Evolutionary conservation across 768 basidiomycete species (phyloP).

Genomic region (Lactarius deliciosus): DNA sequence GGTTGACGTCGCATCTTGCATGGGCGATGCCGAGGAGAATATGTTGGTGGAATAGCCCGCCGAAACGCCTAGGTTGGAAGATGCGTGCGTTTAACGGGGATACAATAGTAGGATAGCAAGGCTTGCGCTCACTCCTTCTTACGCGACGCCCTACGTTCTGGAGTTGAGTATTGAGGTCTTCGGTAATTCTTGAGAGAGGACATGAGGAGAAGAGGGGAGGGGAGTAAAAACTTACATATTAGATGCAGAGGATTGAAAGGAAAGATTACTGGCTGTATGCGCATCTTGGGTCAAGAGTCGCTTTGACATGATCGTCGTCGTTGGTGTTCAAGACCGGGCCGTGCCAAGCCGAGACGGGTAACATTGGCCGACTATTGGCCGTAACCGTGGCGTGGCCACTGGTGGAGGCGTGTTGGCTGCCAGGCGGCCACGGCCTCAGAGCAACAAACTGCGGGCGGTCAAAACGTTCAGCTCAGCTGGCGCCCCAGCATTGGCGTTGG

Average conservation of each 20-base stretch:
- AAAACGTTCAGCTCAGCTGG: slow-evolving; percentile 5
- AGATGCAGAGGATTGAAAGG: slow-evolving; percentile 9
- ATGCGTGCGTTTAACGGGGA: slow-evolving; percentile 32
- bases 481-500: slow-evolving; percentile 6
- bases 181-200: slow-evolving; percentile 39
- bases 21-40: slow-evolving; percentile 13
- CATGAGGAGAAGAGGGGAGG: background rate
- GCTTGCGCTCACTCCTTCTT: slow-evolving; percentile 53
- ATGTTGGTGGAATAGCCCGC: slow-evolving; percentile 53
- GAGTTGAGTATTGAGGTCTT: slow-evolving; percentile 54
- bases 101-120: background rate
- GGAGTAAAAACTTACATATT: slow-evolving; percentile 13
- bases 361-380: background rate
- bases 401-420: slow-evolving; percentile 12
- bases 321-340: slow-evolving; percentile 5
- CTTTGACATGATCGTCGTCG: slow-evolving; percentile 10
- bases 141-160: slow-evolving; percentile 57
- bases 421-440: slow-evolving; percentile 8
- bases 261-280: background rate
- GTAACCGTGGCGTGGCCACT: background rate
- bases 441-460: slow-evolving; percentile 7
- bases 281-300: slow-evolving; percentile 14
- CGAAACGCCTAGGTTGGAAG: slow-evolving; percentile 48
- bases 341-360: slow-evolving; percentile 3
- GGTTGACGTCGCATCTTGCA: background rate